Evolutionary conservation across 192 early-diverging fungal species (phyloP).

Genomic region (Coemansia reversa): DNA sequence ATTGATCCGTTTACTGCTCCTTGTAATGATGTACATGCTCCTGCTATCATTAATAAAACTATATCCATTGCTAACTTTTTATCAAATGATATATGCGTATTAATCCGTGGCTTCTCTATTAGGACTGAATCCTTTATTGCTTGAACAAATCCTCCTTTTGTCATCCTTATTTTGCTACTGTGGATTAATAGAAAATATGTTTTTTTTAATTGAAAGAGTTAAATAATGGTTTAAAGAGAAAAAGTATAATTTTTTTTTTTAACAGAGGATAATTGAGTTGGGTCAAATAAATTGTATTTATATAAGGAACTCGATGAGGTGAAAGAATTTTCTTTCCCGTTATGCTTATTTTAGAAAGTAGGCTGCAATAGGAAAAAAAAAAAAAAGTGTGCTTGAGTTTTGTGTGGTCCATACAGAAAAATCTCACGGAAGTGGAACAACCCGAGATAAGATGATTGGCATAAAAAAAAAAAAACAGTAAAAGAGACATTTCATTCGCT

Average conservation of each 20-base stretch:
- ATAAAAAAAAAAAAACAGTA: no score
- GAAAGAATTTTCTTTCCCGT: no score
- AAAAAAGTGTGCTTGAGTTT: no score
- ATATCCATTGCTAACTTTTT: conserved; percentile 46
- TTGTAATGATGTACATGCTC: conserved; percentile 36
- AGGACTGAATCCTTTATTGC: conserved; percentile 37
- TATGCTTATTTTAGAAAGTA: no score
- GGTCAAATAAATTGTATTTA: no score
- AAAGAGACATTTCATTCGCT: no score
- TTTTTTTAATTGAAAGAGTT: not conserved
- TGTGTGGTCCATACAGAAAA: no score
- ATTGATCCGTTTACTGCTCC: conserved; percentile 49
- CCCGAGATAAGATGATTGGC: no score
- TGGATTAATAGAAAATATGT: not conserved
- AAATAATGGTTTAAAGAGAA: not conserved
- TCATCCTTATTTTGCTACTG: conserved; percentile 19
- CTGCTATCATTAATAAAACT: conserved; percentile 44
- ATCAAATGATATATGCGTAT: conserved; percentile 36
- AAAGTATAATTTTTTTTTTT: not conserved
- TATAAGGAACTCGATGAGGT: no score
- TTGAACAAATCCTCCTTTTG: conserved; percentile 33
- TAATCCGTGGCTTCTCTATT: conserved; percentile 45
- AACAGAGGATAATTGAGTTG: no score
- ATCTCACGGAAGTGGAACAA: no score
- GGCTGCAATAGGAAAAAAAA: no score